phyloP scores from a whole-genome alignment of 75 land plant genomes.

The Adiantum capillusveneris region DNA sequence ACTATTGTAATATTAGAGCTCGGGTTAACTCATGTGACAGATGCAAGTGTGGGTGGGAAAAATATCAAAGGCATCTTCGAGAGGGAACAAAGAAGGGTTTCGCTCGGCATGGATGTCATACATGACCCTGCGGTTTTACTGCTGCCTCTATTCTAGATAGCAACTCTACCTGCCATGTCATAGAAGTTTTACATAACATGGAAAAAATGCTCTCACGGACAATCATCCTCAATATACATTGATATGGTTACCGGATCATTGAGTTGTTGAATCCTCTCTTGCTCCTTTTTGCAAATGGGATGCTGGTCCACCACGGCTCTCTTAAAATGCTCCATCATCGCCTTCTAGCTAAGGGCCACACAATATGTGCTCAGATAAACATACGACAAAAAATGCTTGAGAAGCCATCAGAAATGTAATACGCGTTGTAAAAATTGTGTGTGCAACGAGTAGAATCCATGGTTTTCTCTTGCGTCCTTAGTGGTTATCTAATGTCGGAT shows the following conservation, averaged over 20 bases:
- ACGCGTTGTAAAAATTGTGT: too few species aligned
- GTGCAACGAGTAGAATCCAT: too few species aligned
- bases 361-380: slow-evolving; percentile 55
- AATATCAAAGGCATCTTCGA: slow-evolving; percentile 71
- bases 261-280: slow-evolving; percentile 62
- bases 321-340: slow-evolving; percentile 25
- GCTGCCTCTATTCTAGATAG: slow-evolving; percentile 80
- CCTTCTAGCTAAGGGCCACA: slow-evolving; percentile 41
- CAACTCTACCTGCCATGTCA: slow-evolving; percentile 64
- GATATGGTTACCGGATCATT: slow-evolving; percentile 70
- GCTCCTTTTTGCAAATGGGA: slow-evolving; percentile 65
- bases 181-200: slow-evolving; percentile 66
- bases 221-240: slow-evolving; percentile 74
- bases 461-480: neutral
- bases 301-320: slow-evolving; percentile 70
- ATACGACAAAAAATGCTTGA: slow-evolving; percentile 79
- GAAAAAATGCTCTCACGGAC: slow-evolving; percentile 61
- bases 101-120: slow-evolving; percentile 79
- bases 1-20: slow-evolving; percentile 37
- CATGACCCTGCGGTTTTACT: slow-evolving; percentile 74
- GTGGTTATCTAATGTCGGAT: slow-evolving; percentile 11
- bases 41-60: slow-evolving; percentile 30
- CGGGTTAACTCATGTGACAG: slow-evolving; percentile 28
- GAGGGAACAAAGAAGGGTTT: slow-evolving; percentile 80
- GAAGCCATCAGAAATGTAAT: slow-evolving; percentile 43